Evolutionary conservation across 108 stramenopile genomes (phyloP).

Genomic region (Cyclostephanos tholiformis): DNA sequence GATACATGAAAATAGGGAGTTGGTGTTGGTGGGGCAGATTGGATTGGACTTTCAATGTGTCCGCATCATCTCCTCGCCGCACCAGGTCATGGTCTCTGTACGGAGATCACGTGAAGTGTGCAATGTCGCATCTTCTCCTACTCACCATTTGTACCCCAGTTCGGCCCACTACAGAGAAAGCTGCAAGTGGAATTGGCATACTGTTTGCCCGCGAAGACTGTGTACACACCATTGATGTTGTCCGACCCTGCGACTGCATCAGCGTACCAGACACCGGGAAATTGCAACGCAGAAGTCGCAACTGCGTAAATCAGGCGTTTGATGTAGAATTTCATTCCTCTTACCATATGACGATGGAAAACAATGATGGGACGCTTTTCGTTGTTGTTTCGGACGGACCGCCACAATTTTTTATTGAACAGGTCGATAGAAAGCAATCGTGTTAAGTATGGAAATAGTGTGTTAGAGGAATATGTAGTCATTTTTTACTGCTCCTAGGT

Average conservation of each 20-base stretch:
- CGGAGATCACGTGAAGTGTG: background rate
- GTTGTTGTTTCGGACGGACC: background rate
- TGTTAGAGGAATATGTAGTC: too few species aligned
- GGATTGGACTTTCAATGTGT: background rate
- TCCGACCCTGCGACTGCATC: background rate
- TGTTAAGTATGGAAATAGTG: too few species aligned
- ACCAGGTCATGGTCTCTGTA: background rate
- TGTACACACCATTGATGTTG: constrained; percentile 18
- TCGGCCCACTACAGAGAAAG: background rate
- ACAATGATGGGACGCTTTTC: background rate
- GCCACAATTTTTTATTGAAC: too few species aligned
- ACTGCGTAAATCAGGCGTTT: background rate
- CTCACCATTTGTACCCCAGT: constrained; percentile 23
- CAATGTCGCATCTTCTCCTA: background rate
- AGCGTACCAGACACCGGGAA: background rate
- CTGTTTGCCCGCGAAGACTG: constrained; percentile 6
- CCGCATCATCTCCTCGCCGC: background rate
- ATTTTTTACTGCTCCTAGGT: too few species aligned
- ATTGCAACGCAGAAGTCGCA: background rate
- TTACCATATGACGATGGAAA: background rate
- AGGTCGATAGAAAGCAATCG: too few species aligned
- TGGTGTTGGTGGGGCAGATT: background rate
- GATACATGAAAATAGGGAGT: background rate
- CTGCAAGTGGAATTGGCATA: constrained; percentile 21
- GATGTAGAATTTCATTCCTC: background rate